phyloP scores from a whole-genome alignment of 305 asterid species.

The Caryopteris hybrid region DNA sequence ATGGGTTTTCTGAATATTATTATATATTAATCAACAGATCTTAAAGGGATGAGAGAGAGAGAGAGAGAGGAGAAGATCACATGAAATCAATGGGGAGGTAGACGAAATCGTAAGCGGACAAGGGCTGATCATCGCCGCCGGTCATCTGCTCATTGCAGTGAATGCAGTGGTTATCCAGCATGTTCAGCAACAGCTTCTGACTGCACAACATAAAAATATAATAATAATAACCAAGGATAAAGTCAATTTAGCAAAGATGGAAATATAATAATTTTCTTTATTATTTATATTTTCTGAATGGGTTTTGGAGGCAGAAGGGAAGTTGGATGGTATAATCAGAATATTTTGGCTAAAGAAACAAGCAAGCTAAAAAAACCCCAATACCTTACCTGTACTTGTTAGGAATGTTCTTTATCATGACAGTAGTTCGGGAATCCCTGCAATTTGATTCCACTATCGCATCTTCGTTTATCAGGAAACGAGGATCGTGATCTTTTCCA shows the following conservation, averaged over 20 bases:
- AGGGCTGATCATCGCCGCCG: slow-evolving; percentile 68
- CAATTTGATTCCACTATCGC: slow-evolving; percentile 55
- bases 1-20: neutral
- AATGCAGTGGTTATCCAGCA: slow-evolving; percentile 98
- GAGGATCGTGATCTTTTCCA: slow-evolving; percentile 62
- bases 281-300: neutral
- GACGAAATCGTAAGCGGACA: slow-evolving; percentile 89
- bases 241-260: slow-evolving; percentile 10
- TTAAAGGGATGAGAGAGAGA: no score
- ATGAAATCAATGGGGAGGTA: slow-evolving; percentile 96
- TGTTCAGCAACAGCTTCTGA: slow-evolving; percentile 92
- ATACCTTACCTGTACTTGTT: slow-evolving; percentile 95
- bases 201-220: slow-evolving; percentile 43
- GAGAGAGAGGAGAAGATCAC: slow-evolving; percentile 22
- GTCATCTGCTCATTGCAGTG: slow-evolving; percentile 91
- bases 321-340: slow-evolving; percentile 4
- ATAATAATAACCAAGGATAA: no score
- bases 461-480: slow-evolving; percentile 67
- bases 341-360: slow-evolving; percentile 31
- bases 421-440: slow-evolving; percentile 80
- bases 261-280: no score
- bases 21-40: no score
- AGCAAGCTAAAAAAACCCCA: slow-evolving; percentile 18
- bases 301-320: neutral
- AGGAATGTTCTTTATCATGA: slow-evolving; percentile 97